These are phyloP conservation scores for Cylindrotheca closterium DNA, from an alignment of 108 stramenopile genomes.

Conservation along the genomic window DNA sequence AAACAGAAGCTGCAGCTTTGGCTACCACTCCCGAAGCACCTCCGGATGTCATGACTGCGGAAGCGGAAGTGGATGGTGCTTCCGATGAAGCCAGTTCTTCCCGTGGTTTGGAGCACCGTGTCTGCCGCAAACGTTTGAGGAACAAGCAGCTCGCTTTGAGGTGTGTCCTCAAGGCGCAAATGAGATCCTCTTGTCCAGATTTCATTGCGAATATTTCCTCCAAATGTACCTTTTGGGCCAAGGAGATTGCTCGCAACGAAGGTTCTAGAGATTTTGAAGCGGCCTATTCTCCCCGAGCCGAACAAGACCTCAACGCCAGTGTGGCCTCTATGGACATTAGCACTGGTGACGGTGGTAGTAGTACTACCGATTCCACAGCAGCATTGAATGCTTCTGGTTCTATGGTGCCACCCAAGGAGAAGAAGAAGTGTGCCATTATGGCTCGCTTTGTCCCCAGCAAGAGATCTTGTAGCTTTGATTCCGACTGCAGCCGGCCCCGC, in stretches of 20 bases:
- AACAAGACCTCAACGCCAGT: too few species aligned
- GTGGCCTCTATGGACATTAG: too few species aligned
- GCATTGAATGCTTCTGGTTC: too few species aligned
- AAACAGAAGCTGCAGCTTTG: background rate
- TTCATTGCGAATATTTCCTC: constrained; percentile 25
- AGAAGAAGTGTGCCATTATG: too few species aligned
- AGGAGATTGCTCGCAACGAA: constrained; percentile 18
- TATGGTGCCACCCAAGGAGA: too few species aligned
- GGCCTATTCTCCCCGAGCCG: constrained; percentile 17
- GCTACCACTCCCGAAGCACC: background rate
- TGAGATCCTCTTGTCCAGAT: constrained; percentile 21
- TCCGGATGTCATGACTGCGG: background rate
- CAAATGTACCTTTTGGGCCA: constrained; percentile 29
- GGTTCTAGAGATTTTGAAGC: constrained; percentile 17
- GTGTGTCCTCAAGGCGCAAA: constrained; percentile 29
- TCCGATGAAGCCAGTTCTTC: background rate
- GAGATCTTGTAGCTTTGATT: too few species aligned
- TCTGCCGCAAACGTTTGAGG: constrained; percentile 33
- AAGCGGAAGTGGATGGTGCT: background rate
- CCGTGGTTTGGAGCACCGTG: constrained; percentile 39
- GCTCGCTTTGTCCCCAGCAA: too few species aligned
- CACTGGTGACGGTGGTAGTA: too few species aligned
- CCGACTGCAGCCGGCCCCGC: too few species aligned
- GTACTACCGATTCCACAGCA: too few species aligned
- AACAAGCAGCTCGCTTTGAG: constrained; percentile 32